A percentile compares a stretch with the other conserved stretches of the same genome.
These are phyloP conservation scores for Aspergillus sp. DNA, from an alignment of 2,329 filamentous ascomycete genomes.

Conservation along the genomic window DNA sequence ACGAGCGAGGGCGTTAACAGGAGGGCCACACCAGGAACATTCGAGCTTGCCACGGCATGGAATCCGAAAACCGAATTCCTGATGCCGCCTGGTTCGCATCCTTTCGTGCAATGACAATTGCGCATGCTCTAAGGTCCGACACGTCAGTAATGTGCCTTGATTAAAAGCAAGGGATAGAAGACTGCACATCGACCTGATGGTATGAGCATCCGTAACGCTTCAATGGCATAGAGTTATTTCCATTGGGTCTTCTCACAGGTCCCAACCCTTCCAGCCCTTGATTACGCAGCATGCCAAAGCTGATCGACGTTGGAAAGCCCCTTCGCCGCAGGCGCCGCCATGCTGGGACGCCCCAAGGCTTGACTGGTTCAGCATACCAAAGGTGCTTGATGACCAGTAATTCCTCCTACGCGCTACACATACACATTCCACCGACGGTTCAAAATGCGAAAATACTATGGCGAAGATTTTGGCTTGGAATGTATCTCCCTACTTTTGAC, in stretches of 20 bases:
- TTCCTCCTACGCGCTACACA: not conserved
- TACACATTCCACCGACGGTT: constrained; percentile 1
- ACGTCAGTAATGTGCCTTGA: constrained; percentile 3
- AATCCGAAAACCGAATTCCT: not conserved
- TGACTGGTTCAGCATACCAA: not conserved
- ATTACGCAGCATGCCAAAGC: constrained; percentile 6
- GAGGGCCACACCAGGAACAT: not conserved
- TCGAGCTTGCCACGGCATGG: not conserved
- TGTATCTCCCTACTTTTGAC: constrained; percentile 47
- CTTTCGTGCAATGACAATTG: not conserved
- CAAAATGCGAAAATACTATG: not conserved
- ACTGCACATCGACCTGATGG: not conserved
- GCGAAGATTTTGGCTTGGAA: constrained; percentile 15
- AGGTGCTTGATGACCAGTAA: not conserved
- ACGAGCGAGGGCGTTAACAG: not conserved
- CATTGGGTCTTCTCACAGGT: not conserved
- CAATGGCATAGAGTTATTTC: constrained; percentile 2
- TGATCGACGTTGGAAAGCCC: constrained; percentile 2
- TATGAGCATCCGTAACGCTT: not conserved
- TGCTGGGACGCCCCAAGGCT: not conserved
- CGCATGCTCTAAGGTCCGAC: not conserved
- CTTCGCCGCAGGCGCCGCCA: not conserved
- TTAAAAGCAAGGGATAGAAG: not conserved
- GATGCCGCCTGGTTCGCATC: not conserved
- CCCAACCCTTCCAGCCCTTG: constrained; percentile 1